A percentile compares a stretch with the other conserved stretches of the same genome.
Conservation (phyloP, 164 flowering plant species). For the Macadamia integrifolia region DNA sequence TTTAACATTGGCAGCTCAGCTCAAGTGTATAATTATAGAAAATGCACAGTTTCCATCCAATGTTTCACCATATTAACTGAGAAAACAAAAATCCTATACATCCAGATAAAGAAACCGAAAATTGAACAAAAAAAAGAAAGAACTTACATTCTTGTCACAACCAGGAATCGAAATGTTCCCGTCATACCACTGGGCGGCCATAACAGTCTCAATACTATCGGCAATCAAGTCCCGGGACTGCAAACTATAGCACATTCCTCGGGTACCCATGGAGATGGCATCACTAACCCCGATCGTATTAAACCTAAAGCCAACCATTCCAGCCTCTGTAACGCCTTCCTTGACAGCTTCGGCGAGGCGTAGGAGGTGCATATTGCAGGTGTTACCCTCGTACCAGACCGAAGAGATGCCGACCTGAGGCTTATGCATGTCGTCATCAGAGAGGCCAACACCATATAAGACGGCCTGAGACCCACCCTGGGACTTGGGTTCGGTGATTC, state of each 20-base stretch:
- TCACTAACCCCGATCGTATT: conserved; percentile 96
- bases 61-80: too few species aligned
- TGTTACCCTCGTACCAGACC: conserved; percentile 98
- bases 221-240: conserved; percentile 97
- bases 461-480: conserved; percentile 96
- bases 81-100: too few species aligned
- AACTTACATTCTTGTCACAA: conserved; percentile 88
- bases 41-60: too few species aligned
- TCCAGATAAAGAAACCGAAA: conserved; percentile 11
- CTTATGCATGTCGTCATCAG: conserved; percentile 62
- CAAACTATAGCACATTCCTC: conserved; percentile 93
- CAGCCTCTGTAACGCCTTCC: conserved; percentile 75
- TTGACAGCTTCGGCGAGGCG: conserved; percentile 77
- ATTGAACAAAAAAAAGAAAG: not conserved
- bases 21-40: too few species aligned
- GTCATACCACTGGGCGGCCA: conserved; percentile 98
- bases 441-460: conserved; percentile 84
- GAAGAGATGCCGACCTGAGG: conserved; percentile 95
- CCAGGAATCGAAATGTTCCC: conserved; percentile 97
- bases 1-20: too few species aligned
- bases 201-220: conserved; percentile 95
- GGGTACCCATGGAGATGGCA: conserved; percentile 96
- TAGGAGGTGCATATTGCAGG: conserved; percentile 92
- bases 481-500: conserved; percentile 81
- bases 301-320: conserved; percentile 88